Base-by-base conservation (phyloP, 139 green algal genomes). In the Medakamo hakoo region DNA sequence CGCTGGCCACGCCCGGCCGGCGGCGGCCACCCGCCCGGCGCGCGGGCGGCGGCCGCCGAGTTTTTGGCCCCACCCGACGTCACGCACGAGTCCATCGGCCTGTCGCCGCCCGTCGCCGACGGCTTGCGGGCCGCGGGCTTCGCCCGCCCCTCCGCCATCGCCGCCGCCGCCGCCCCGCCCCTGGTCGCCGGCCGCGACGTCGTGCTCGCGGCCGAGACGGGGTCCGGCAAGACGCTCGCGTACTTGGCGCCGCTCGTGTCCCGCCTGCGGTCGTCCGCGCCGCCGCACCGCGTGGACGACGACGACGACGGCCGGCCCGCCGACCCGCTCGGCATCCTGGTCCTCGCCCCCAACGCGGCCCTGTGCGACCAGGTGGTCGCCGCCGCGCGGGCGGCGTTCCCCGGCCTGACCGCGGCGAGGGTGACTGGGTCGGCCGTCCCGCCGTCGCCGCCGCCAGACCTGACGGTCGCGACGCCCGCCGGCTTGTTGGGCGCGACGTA, bases 211-310 rank as follows among this genome's bases (percentile, higher is more conserved):
- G 84, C 92, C 4, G 92, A 98, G 68, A 98, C 92, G 4, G 92
- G 93, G 62, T 97, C 88, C 63, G 93, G 93, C 67, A 98, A 98
- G 68, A 98, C 92, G 4, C 73, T 96, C 1, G 78, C 86, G 1
- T 98, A 97, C 78, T 68, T 97, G 14, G 76, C 71, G 0, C 91
- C 92, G 4, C 63, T 98, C 2, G 68, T 86, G 0, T 59, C 70
- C n/a, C 60, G 22, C 19, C n/a, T 64, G 59, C n/a, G n/a, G n/a
- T n/a, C n/a, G n/a, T n/a, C n/a, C n/a, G n/a, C n/a, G n/a, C n/a
- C n/a, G n/a, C n/a, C n/a, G n/a, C n/a, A n/a, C n/a, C n/a, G n/a
- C n/a, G n/a, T n/a, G n/a, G n/a, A n/a, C n/a, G n/a, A n/a, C n/a
- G n/a, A n/a, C n/a, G 9, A 21, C 9, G 40, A 52, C 9, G 40